Conservation (phyloP, 805 yeast species). For the Dipodascopsis uninucleata region DNA sequence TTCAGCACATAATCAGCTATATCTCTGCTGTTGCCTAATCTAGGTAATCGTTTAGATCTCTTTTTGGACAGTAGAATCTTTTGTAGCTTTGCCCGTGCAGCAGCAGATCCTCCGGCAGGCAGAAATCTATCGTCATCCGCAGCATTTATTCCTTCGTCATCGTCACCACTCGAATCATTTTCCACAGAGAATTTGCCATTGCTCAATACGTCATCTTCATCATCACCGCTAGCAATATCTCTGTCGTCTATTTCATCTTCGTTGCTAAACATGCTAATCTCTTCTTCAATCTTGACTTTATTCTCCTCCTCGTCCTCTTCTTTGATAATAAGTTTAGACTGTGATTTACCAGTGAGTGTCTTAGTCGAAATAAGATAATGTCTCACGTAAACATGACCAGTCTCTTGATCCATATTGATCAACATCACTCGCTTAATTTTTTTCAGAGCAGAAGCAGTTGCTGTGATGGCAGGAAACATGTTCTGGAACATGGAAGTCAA, state of each 20-base stretch:
- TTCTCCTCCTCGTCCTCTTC: slow-evolving; percentile 12
- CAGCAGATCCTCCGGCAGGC: slow-evolving; percentile 7
- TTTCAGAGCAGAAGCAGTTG: slow-evolving; percentile 68
- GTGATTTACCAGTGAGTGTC: slow-evolving; percentile 33
- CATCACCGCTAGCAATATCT: slow-evolving; percentile 4
- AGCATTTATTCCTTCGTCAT: slow-evolving; percentile 23
- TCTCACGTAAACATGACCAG: slow-evolving; percentile 75
- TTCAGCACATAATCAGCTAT: slow-evolving; percentile 71
- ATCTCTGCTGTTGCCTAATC: slow-evolving; percentile 62
- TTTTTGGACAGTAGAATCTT: slow-evolving; percentile 19
- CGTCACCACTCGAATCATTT: slow-evolving; percentile 19
- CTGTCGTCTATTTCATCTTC: slow-evolving; percentile 6
- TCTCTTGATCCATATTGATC: slow-evolving; percentile 66
- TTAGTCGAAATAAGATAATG: slow-evolving; percentile 88
- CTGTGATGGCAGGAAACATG: slow-evolving; percentile 92
- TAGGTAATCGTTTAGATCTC: slow-evolving; percentile 57
- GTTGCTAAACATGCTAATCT: slow-evolving; percentile 8
- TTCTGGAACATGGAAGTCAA: slow-evolving; percentile 88
- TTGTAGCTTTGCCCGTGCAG: slow-evolving; percentile 18
- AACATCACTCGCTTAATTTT: slow-evolving; percentile 80
- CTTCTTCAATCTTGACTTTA: slow-evolving; percentile 16
- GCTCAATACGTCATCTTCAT: slow-evolving; percentile 2
- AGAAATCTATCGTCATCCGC: slow-evolving; percentile 23
- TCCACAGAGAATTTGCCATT: background rate
- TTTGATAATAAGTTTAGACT: slow-evolving; percentile 6